Percentiles rank a stretch among this genome's conserved stretches.
Conservation (phyloP, 495 filamentous ascomycete genomes). For the Evernia prunastri region DNA sequence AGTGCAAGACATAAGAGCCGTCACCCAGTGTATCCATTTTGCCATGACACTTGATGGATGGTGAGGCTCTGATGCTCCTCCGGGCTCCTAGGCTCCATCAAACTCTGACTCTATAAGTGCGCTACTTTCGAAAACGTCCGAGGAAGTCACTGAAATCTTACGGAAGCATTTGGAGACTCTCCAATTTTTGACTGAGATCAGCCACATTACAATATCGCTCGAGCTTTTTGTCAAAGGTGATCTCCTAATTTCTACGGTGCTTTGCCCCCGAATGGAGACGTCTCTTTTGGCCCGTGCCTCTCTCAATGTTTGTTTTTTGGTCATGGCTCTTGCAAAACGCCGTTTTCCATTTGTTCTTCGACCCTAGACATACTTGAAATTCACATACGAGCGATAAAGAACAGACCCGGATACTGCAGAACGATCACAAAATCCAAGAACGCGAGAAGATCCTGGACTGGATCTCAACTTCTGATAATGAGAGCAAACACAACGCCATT, state of each 20-base stretch:
- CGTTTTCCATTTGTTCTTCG: no score
- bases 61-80: constrained; percentile 4
- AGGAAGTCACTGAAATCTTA: constrained; percentile 17
- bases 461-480: constrained; percentile 10
- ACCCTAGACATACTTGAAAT: not conserved
- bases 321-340: not conserved
- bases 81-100: not conserved
- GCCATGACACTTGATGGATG: constrained; percentile 14
- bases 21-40: constrained; percentile 19
- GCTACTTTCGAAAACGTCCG: constrained; percentile 15
- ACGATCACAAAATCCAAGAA: not conserved
- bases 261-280: not conserved
- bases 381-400: not conserved
- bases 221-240: constrained; percentile 6
- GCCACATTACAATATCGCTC: not conserved
- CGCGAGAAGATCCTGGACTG: constrained; percentile 15
- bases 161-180: constrained; percentile 12
- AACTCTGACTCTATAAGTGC: constrained; percentile 2
- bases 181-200: not conserved
- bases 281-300: not conserved
- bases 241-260: not conserved
- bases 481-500: constrained; percentile 15
- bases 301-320: not conserved
- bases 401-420: not conserved
- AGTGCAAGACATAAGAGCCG: constrained; percentile 11